Conservation (phyloP, 73 alveolate genomes). For the Tetrahymena borealis region DNA sequence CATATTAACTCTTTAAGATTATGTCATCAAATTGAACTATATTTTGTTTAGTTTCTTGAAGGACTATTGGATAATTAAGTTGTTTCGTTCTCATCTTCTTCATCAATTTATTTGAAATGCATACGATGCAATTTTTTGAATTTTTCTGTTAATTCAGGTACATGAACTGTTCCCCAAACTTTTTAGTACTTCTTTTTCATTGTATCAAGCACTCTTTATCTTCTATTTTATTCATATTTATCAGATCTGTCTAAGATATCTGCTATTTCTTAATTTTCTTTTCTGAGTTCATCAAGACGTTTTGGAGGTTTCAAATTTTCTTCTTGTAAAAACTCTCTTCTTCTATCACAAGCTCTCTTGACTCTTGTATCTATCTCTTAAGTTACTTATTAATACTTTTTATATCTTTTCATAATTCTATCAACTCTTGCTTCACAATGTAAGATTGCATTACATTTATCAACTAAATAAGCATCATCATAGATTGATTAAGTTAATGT, state of each 20-base stretch:
- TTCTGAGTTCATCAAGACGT: neutral
- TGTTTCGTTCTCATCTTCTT: neutral
- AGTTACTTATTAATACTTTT: neutral
- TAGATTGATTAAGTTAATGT: neutral
- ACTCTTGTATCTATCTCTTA: neutral
- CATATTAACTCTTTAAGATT: no score
- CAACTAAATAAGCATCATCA: neutral
- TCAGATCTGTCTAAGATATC: neutral
- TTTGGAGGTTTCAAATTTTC: neutral
- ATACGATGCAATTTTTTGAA: neutral
- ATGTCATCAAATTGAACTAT: neutral
- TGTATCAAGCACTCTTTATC: neutral
- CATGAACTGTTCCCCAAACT: neutral
- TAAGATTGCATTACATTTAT: neutral
- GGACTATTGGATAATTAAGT: neutral
- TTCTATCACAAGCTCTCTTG: neutral
- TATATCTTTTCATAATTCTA: neutral
- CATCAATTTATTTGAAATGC: neutral
- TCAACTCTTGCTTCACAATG: neutral
- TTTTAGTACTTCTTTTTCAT: neutral
- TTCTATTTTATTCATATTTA: neutral
- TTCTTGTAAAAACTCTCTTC: neutral
- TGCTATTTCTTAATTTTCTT: neutral
- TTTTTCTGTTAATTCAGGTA: neutral
- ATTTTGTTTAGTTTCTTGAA: neutral